Base-by-base conservation (phyloP, 768 basidiomycete species). In the Lactarius indigo region DNA sequence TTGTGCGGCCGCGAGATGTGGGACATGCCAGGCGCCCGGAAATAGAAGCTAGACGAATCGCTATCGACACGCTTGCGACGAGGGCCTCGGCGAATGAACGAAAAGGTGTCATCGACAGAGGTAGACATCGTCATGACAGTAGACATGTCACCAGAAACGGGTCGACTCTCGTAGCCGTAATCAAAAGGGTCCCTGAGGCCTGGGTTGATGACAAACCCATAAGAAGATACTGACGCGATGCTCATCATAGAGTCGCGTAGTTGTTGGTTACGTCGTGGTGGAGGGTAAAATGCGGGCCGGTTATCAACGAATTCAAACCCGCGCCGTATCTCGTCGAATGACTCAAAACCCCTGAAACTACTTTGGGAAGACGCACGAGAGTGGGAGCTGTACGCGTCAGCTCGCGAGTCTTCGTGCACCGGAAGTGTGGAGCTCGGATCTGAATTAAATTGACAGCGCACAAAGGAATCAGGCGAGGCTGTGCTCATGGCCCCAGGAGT, bases 191-290 rank as follows among this genome's bases (percentile, higher is more conserved):
- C 91, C 3, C 70, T 73, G 1, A 81, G 74, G 20, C 91, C 91
- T 20, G 80, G 74, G 64, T 89, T 83, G 66, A 89, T 78, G 41
- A 90, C 84, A 3, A 80, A 80, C 3, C 92, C 91, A 66, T 90
- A 91, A 0, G 91, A 92, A 0, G 91, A 92, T 5, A 92, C 83
- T 0, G 91, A 92, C 0, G 89, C 88, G 59, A 93, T 87, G 72
- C 89, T 91, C 75, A 87, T 83, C 15, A 85, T 59, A 0, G 90
- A 90, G 42, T 88, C 86, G 17, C 83, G 83, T 57, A 78, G 80
- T 10, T 73, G 72, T 57, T 87, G 84, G 17, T 64, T 75, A 30
- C 77, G 78, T 20, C 77, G 78, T 2, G 74, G 76, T 33, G 80
- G 76, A 13, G 85, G 83, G 71, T 89, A 91, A 74, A 90, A 91